Evolutionary conservation across 805 yeast genomes (phyloP), one percentile per base, ranked within the genome.

Genomic region (Maudiozyma serrabonitensis): DNA sequence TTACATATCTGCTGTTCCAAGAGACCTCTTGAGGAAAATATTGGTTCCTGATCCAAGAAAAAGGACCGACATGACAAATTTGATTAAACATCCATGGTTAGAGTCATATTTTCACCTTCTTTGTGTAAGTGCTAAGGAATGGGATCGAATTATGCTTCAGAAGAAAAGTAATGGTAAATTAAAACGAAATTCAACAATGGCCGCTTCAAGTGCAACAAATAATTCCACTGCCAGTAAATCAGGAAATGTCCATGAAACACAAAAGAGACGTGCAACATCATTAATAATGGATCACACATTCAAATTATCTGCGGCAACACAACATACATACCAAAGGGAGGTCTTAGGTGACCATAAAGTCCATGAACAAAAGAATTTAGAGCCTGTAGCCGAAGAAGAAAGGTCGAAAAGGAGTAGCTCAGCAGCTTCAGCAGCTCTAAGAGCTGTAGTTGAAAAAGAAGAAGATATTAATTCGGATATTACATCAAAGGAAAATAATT

Each of bases 81-180:
- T 91, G 23, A 75, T 91, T 56, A 72, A 80, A 28, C 99, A 91
- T 66, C 80, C 85, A 26, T 91, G 99, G 99, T 67, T 93, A 49
- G 71, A 83, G n/a, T 84, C 88, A 2, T 89, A 91, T 69, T 80
- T 82, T 13, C 82, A 82, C 56, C 85, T 90, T 70, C 70, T 93
- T 55, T 80, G 93, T 0, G 84, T 89, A 31, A 78, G 91, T 18
- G 95, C 96, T 41, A 75, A 78, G 3, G 96, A 91, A 63, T 93
- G 97, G 97, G 98, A 91, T 64, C 69, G 52, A 60, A 59, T 52
- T 52, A 60, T 52, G 54, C 61, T 51, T 41, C 62, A 60, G 50
- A 66, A 65, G 46, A 63, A 66, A 50, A 70, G 76, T 61, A 69
- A 78, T 49, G 41, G 26, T 25, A 46, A 40, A 21, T 18, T n/a